These are phyloP conservation scores for Prunus dulcis DNA, from an alignment of 306 rosid species.

Conservation along the genomic window DNA sequence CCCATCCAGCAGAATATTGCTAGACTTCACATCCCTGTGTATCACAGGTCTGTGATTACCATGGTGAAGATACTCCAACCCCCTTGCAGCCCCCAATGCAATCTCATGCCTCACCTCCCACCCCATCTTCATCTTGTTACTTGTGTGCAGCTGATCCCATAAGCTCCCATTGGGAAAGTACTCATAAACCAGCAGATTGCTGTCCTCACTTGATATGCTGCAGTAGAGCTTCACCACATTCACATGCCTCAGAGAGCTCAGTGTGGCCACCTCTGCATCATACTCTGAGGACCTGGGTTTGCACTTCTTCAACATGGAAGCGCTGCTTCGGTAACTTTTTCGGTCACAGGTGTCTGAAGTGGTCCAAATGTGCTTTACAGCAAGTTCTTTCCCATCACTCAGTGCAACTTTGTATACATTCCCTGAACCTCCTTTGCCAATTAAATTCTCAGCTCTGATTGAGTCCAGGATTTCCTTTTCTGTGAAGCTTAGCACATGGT, in stretches of 20 bases:
- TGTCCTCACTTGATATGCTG: constrained; percentile 87
- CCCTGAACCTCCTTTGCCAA: constrained; percentile 93
- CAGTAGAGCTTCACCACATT: constrained; percentile 90
- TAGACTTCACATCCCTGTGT: constrained; percentile 85
- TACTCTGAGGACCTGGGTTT: constrained; percentile 44
- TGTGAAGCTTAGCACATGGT: constrained; percentile 56
- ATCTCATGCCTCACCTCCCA: constrained; percentile 82
- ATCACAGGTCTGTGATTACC: constrained; percentile 72
- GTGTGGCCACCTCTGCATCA: constrained; percentile 80
- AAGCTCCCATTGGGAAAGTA: constrained; percentile 84
- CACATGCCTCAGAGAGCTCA: constrained; percentile 84
- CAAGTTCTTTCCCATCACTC: constrained; percentile 52
- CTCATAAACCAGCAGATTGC: constrained; percentile 81
- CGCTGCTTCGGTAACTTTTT: constrained; percentile 41
- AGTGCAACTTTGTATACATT: constrained; percentile 67
- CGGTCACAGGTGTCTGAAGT: constrained; percentile 33
- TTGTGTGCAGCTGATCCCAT: constrained; percentile 72
- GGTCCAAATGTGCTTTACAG: constrained; percentile 84
- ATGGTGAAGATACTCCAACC: constrained; percentile 85
- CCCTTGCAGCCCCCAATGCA: constrained; percentile 85
- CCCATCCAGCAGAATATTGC: constrained; percentile 76
- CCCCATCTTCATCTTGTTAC: constrained; percentile 50
- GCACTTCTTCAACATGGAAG: constrained; percentile 49
- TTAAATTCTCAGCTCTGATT: constrained; percentile 55
- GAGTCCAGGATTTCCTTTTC: constrained; percentile 64